Conservation (phyloP, 495 filamentous ascomycete genomes). For the Aspergillus nanangensis region DNA sequence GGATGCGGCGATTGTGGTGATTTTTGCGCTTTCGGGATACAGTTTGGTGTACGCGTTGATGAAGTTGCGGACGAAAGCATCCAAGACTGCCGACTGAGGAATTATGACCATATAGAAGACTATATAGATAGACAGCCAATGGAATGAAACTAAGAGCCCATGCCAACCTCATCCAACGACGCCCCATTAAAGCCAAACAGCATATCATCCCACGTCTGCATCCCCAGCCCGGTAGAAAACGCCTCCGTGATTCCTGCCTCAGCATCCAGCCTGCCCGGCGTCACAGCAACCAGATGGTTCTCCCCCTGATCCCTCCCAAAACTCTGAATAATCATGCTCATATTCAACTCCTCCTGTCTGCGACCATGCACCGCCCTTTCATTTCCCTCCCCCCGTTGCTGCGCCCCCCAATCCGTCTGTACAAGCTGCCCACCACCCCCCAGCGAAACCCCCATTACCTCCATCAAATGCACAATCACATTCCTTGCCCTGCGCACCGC, state of each 20-base stretch:
- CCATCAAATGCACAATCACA: slow-evolving; percentile 29
- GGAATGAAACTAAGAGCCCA: no score
- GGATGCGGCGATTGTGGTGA: slow-evolving; percentile 21
- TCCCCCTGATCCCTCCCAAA: slow-evolving; percentile 20
- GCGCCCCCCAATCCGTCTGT: no score
- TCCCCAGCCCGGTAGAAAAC: not conserved
- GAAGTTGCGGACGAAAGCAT: slow-evolving; percentile 6
- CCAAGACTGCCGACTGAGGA: no score
- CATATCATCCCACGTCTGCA: slow-evolving; percentile 15
- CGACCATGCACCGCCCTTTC: not conserved
- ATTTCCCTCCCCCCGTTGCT: no score
- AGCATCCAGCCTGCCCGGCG: not conserved
- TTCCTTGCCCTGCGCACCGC: slow-evolving; percentile 25
- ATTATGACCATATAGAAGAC: no score
- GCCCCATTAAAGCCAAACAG: slow-evolving; percentile 23
- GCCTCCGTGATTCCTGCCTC: not conserved
- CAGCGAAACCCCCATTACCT: slow-evolving; percentile 24
- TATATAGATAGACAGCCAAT: no score
- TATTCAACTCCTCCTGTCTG: slow-evolving; percentile 22
- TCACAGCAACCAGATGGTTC: slow-evolving; percentile 1
- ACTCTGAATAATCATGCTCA: slow-evolving; percentile 31
- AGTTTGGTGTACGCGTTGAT: slow-evolving; percentile 29
- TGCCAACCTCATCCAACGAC: slow-evolving; percentile 9
- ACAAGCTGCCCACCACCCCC: no score
- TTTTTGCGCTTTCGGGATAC: slow-evolving; percentile 25